Evolutionary conservation across 352 stramenopile species (phyloP), one percentile per base, ranked within the genome.

Genomic region (Pilasporangium apinafurcum): DNA sequence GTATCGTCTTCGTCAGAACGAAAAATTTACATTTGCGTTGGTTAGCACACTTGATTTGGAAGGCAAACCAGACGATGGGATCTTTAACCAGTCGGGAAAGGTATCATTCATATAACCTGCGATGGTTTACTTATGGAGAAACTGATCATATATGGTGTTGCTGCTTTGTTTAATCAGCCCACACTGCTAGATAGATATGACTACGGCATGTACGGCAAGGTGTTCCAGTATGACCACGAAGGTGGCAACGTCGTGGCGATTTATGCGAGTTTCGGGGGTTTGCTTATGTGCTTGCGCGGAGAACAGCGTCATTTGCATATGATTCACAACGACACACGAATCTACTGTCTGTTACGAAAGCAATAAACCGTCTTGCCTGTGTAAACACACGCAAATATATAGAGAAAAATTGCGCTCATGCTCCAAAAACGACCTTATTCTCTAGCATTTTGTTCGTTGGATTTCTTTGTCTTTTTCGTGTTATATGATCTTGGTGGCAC

Each of bases 131-230:
- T 45, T 32, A 27, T 18, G 28, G 47, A n/a, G n/a, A n/a, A n/a
- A n/a, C n/a, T n/a, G n/a, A n/a, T n/a, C n/a, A n/a, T n/a, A n/a
- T n/a, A 3, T 56, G 20, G 54, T n/a, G 48, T 37, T 41, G 18
- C 47, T 1, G 12, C 5, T 48, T 13, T 49, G 24, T 25, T 21
- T 34, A 7, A 32, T 26, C 22, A 78, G 70, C 77, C 90, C 22
- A 97, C 91, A 20, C 76, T 98, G 25, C 75, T 97, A 36, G 95
- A 98, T 67, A 95, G 96, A 52, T 99, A 98, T 61, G 96, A 99
- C 73, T 99, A 99, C 64, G 95, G 97, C 28, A 99, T 98, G 95
- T 97, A 98, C 71, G 96, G 96, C 56, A 95, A 97, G 52, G 90
- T 98, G 21, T 99, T 98, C 77, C 87, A 98, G 65, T 97, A 98